Evolutionary conservation across 768 basidiomycete genomes (phyloP).

Genomic region (Trametes gibbosa): DNA sequence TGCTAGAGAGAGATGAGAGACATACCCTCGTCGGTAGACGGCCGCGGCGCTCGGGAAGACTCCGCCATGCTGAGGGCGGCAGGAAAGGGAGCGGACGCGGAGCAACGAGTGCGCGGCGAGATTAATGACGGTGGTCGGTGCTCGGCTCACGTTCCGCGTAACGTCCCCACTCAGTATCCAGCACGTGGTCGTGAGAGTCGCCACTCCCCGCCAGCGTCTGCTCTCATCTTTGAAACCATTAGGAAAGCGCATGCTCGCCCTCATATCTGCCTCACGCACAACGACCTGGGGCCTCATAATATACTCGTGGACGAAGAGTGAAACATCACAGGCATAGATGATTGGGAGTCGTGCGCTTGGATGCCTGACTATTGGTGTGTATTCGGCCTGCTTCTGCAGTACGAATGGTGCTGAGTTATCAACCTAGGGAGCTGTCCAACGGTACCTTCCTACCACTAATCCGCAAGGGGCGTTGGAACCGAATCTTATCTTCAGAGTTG

Average conservation of each 20-base stretch:
- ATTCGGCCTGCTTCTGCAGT: background rate
- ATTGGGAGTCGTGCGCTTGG: constrained; percentile 24
- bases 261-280: constrained; percentile 34
- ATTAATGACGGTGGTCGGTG: constrained; percentile 1
- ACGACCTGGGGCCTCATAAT: constrained; percentile 38
- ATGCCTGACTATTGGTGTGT: constrained; percentile 25
- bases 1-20: constrained; percentile 5
- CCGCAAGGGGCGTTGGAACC: constrained; percentile 3
- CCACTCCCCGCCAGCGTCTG: constrained; percentile 1
- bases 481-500: constrained; percentile 8
- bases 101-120: background rate
- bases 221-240: no score
- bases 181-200: no score
- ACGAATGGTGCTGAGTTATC: background rate
- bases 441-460: constrained; percentile 5
- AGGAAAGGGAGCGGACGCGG: constrained; percentile 5
- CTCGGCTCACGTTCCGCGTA: constrained; percentile 3
- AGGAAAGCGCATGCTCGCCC: no score
- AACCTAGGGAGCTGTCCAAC: constrained; percentile 1
- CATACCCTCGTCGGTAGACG: constrained; percentile 57
- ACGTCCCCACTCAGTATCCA: background rate
- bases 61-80: constrained; percentile 50
- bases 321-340: constrained; percentile 23
- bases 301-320: constrained; percentile 30
- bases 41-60: constrained; percentile 42